phyloP scores from a whole-genome alignment of 202 grass and related monocot species.

The Musa balbisiana region DNA sequence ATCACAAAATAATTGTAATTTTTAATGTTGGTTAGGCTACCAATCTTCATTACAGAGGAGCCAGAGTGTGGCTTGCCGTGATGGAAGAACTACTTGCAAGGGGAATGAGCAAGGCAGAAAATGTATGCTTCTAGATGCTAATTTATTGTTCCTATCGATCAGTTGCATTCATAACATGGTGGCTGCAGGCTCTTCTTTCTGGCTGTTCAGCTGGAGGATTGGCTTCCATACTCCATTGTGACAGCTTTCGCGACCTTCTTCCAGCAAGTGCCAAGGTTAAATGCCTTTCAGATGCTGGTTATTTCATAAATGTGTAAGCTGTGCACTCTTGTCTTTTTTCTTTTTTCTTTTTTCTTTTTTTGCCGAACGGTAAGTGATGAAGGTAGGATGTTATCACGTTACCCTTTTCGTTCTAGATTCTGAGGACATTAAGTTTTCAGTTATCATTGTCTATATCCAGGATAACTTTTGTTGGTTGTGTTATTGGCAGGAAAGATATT shows the following conservation, averaged over 20 bases:
- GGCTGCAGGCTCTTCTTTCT: conserved; percentile 48
- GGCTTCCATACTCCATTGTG: conserved; percentile 50
- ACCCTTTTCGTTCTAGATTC: too few relatives aligned
- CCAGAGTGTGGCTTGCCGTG: conserved; percentile 44
- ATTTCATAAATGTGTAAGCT: conserved; percentile 62
- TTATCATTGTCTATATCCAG: not conserved
- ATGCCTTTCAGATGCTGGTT: conserved; percentile 67
- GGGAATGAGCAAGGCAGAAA: conserved; percentile 35
- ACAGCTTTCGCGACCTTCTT: conserved; percentile 38
- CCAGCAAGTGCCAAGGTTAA: conserved; percentile 40
- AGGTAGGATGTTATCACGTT: too few relatives aligned
- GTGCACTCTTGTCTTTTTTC: not conserved
- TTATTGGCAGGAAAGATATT: conserved; percentile 3
- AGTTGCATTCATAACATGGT: not conserved
- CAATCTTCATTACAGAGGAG: conserved; percentile 56
- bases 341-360: too few relatives aligned
- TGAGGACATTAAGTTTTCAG: not conserved
- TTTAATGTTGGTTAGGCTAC: conserved; percentile 20
- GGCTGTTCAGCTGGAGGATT: conserved; percentile 70
- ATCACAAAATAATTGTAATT: not conserved
- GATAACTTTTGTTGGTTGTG: not conserved
- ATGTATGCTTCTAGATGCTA: conserved; percentile 26
- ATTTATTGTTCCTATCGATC: not conserved
- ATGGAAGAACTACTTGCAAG: conserved; percentile 49
- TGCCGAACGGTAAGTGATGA: too few relatives aligned